These are phyloP conservation scores for Agrocybe pediades DNA, from an alignment of 768 basidiomycete species.

Conservation along the genomic window DNA sequence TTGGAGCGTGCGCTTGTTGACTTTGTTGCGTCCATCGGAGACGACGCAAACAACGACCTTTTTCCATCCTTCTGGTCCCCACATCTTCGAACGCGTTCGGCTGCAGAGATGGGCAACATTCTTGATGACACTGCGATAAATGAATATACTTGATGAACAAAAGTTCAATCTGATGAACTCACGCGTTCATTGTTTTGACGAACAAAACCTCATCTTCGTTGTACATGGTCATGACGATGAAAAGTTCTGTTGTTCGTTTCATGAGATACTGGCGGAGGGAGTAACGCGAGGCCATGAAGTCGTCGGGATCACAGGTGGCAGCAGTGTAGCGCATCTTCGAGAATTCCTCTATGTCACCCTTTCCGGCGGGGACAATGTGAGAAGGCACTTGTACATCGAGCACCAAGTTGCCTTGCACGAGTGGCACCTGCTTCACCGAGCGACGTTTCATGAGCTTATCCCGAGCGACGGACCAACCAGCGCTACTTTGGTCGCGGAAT, in stretches of 20 bases:
- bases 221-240: constrained; percentile 97
- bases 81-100: constrained; percentile 70
- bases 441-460: constrained; percentile 85
- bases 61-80: constrained; percentile 90
- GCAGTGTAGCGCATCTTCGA: constrained; percentile 88
- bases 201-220: constrained; percentile 89
- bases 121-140: constrained; percentile 69
- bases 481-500: constrained; percentile 45
- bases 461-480: constrained; percentile 67
- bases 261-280: constrained; percentile 79
- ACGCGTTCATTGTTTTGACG: constrained; percentile 83
- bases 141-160: constrained; percentile 5
- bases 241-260: constrained; percentile 84
- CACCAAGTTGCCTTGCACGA: constrained; percentile 82
- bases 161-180: constrained; percentile 26
- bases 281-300: constrained; percentile 78
- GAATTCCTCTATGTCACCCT: constrained; percentile 68
- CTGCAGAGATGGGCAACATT: constrained; percentile 81
- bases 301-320: constrained; percentile 87
- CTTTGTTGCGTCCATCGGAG: constrained; percentile 82
- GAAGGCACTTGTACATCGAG: constrained; percentile 82
- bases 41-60: constrained; percentile 89
- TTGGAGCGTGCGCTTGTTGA: constrained; percentile 90
- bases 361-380: constrained; percentile 72
- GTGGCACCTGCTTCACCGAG: constrained; percentile 76